phyloP scores from a whole-genome alignment of 2,329 filamentous ascomycete genomes.

The Fusarium scirpi region DNA sequence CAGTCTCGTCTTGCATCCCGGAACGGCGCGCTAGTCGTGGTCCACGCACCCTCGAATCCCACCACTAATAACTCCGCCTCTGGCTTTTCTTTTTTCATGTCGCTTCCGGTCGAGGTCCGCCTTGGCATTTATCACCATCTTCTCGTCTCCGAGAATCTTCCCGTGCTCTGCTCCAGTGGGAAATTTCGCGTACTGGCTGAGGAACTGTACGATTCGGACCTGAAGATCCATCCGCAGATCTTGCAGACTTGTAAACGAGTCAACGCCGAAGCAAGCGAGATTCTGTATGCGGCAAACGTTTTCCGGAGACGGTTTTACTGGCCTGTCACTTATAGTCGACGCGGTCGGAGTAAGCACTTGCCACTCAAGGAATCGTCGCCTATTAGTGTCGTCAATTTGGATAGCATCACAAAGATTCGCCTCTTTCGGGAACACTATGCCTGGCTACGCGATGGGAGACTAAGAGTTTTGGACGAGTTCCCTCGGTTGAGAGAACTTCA shows the following conservation, averaged over 20 bases:
- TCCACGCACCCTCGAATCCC: not conserved
- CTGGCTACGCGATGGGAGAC: slow-evolving; percentile 1
- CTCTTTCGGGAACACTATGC: not conserved
- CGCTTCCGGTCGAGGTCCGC: slow-evolving; percentile 18
- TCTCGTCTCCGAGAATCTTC: not conserved
- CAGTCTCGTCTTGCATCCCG: not conserved
- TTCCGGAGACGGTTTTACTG: slow-evolving; percentile 15
- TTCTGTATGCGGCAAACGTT: slow-evolving; percentile 20
- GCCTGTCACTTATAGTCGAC: not conserved
- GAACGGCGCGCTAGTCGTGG: not conserved
- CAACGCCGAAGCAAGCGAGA: slow-evolving; percentile 15
- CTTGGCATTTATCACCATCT: slow-evolving; percentile 27
- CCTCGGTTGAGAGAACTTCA: slow-evolving; percentile 16
- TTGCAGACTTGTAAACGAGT: slow-evolving; percentile 13
- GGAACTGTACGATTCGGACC: not conserved
- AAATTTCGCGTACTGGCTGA: slow-evolving; percentile 13
- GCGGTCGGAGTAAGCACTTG: not conserved
- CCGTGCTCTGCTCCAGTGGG: not conserved
- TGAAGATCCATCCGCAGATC: not conserved
- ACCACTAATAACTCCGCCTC: not conserved
- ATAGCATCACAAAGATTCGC: not conserved
- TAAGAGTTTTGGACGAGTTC: slow-evolving; percentile 17
- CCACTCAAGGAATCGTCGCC: slow-evolving; percentile 13
- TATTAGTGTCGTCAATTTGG: slow-evolving; percentile 2
- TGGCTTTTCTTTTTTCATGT: not conserved